Conservation (phyloP, 345 rosid genomes). For the Arabis hirsuta region DNA sequence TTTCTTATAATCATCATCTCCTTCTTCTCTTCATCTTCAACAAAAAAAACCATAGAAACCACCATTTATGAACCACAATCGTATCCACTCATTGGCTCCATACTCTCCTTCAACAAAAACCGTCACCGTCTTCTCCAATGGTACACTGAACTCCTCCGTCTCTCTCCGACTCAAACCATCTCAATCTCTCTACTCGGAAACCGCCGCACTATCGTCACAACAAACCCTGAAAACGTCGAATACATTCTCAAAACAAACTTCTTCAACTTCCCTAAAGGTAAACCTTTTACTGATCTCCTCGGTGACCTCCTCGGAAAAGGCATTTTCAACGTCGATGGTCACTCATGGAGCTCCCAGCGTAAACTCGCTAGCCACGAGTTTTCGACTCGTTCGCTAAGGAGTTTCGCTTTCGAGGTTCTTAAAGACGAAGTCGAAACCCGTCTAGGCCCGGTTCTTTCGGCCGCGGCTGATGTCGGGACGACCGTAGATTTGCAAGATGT, state of each 20-base stretch:
- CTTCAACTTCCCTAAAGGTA: conserved; percentile 75
- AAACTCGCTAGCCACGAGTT: conserved; percentile 71
- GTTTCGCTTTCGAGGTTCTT: conserved; percentile 53
- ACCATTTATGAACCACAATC: conserved; percentile 30
- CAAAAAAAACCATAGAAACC: conserved; percentile 2
- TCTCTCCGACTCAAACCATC: conserved; percentile 33
- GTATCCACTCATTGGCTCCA: conserved; percentile 38
- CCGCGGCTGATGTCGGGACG: conserved; percentile 19
- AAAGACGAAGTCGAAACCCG: conserved; percentile 49
- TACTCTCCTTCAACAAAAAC: conserved; percentile 38
- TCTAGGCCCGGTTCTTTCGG: conserved; percentile 51
- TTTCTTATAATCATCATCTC: conserved; percentile 15
- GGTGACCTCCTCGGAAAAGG: conserved; percentile 77
- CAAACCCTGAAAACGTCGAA: conserved; percentile 63
- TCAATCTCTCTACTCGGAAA: conserved; percentile 30
- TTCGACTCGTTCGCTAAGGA: conserved; percentile 53
- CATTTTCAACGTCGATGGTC: conserved; percentile 75
- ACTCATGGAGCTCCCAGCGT: conserved; percentile 66
- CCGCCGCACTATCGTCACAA: conserved; percentile 56
- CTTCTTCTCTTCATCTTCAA: neutral
- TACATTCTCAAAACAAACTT: conserved; percentile 67
- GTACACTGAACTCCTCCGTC: conserved; percentile 33
- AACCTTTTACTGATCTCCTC: conserved; percentile 56
- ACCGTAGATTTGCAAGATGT: conserved; percentile 62
- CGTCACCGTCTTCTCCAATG: conserved; percentile 39